Evolutionary conservation across 805 yeast genomes (phyloP), one percentile per base, ranked within the genome.

Genomic region (Blastobotrys peoriensis): DNA sequence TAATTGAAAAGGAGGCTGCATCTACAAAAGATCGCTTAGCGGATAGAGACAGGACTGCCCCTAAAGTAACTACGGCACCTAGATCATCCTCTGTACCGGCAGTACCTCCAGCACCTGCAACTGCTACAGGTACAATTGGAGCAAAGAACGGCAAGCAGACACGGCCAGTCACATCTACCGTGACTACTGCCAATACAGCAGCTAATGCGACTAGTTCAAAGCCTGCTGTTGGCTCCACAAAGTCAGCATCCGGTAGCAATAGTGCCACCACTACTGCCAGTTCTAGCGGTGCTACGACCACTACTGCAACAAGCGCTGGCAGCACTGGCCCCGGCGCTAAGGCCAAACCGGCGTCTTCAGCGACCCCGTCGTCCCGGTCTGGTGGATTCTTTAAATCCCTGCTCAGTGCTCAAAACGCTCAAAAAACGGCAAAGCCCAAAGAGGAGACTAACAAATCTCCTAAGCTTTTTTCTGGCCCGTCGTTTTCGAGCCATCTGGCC

Each of bases 401-500:
- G 4, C 45, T 36, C 20, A 33, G 36, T 4, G 41, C 44, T 6
- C 38, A 33, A 20, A 15, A 36, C 20, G 40, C 41, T 4, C 35
- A 41, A 18, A 16, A 10, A 15, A 22, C 25, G n/a, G 40, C 15
- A 4, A 18, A 25, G 40, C 43, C 38, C 28, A 40, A 33, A 22
- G 16, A 28, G 5, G 22, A 33, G 38, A n/a, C n/a, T n/a, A 25
- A 25, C 13, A 25, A 8, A 25, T 40, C 47, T 9, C 42, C 52
- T 3, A 36, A 25, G 44, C 43, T 47, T 2, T 47, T 47, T 38
- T 46, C 50, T 4, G 51, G 51, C 4, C 22, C 25, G 33, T 47
- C 51, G 5, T 16, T 47, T n/a, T 46, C 47, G 38, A 45, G 43
- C 36, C 51, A 47, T 30, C 40, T 47, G 33, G 41, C 37, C 16